These are phyloP conservation scores for Mortierella antarctica DNA, from an alignment of 192 early-diverging fungal genomes.

Conservation along the genomic window DNA sequence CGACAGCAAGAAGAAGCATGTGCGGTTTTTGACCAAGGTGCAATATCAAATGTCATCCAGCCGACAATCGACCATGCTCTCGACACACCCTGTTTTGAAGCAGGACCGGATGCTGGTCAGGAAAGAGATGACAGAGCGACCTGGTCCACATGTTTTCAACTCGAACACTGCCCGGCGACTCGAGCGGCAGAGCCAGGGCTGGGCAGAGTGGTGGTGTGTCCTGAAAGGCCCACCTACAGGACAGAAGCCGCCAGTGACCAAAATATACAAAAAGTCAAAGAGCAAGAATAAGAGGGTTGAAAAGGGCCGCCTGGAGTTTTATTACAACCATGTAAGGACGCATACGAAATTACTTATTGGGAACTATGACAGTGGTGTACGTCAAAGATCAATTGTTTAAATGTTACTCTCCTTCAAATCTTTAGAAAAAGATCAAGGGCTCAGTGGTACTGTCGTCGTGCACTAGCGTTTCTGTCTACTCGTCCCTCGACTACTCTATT, in stretches of 20 bases:
- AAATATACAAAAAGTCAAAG: conserved; percentile 21
- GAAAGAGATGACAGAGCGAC: conserved; percentile 35
- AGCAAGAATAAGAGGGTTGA: conserved; percentile 2
- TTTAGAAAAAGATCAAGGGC: conserved; percentile 39
- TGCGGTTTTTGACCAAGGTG: conserved; percentile 47
- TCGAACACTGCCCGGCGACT: conserved; percentile 27
- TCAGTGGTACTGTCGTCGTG: conserved; percentile 22
- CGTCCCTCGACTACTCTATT: conserved; percentile 51
- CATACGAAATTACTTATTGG: neutral
- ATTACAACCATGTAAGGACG: conserved; percentile 43
- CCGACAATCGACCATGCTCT: conserved; percentile 16
- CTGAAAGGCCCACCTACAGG: conserved; percentile 27
- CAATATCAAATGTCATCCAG: conserved; percentile 23
- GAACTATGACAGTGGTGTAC: neutral
- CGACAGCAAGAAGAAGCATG: conserved; percentile 19
- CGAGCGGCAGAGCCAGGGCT: conserved; percentile 38
- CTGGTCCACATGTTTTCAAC: conserved; percentile 46
- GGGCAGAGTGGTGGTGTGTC: conserved; percentile 53
- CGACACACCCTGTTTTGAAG: conserved; percentile 23
- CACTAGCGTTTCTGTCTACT: conserved; percentile 31
- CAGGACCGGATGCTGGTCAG: conserved; percentile 45
- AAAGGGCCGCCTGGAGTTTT: conserved; percentile 48
- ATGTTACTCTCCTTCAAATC: neutral
- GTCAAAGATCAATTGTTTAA: neutral
- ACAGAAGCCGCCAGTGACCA: conserved; percentile 11